A percentile compares a stretch with the other conserved stretches of the same genome.
These are phyloP conservation scores for Diplodia sapinea DNA, from an alignment of 2,329 filamentous ascomycete species.

Conservation along the genomic window DNA sequence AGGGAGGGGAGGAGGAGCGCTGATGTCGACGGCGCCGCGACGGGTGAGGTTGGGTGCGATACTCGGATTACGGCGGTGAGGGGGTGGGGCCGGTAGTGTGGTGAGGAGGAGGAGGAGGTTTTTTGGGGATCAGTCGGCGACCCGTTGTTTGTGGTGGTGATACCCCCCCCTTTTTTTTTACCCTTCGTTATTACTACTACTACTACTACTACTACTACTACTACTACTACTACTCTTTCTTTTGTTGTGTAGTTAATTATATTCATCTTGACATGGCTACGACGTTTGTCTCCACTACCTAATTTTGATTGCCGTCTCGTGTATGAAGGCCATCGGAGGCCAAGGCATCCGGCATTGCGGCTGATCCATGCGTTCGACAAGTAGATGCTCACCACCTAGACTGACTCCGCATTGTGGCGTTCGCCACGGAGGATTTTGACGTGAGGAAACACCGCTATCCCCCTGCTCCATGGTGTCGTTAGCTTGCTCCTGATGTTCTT, in stretches of 20 bases:
- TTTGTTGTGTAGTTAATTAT: not conserved
- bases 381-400: no score
- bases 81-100: not conserved
- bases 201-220: not conserved
- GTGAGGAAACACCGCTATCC: no score
- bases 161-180: not conserved
- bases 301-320: no score
- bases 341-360: no score
- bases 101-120: not conserved
- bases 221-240: not conserved
- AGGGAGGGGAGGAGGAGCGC: not conserved
- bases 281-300: no score
- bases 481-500: no score
- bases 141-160: not conserved
- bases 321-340: no score
- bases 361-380: no score
- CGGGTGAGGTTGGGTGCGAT: not conserved
- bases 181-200: not conserved
- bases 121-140: not conserved
- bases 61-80: not conserved
- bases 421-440: no score
- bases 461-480: no score
- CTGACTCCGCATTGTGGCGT: no score
- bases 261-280: not conserved
- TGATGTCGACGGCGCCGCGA: not conserved